These are phyloP conservation scores for Smallanthus sonchifolius DNA, from an alignment of 129 eudicot genomes.

Conservation along the genomic window DNA sequence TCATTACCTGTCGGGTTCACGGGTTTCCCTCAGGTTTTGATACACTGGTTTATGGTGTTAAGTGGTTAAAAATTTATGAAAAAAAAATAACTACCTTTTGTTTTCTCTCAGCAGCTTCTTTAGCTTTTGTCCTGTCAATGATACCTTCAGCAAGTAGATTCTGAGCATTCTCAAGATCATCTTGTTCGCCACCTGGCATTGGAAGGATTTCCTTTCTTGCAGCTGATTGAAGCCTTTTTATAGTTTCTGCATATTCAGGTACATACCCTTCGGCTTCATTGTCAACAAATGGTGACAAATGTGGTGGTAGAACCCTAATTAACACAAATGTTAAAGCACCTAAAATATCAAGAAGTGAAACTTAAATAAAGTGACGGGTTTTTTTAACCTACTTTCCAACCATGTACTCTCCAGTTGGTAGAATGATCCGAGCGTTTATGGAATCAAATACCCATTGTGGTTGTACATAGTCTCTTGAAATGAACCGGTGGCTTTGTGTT, in stretches of 20 bases:
- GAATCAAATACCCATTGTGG: constrained; percentile 92
- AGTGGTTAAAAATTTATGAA: not conserved
- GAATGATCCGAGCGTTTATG: constrained; percentile 67
- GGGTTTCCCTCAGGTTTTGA: too few relatives aligned
- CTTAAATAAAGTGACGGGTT: not conserved
- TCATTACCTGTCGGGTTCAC: too few relatives aligned
- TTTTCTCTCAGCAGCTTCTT: constrained; percentile 67
- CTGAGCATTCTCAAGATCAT: constrained; percentile 66
- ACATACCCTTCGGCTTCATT: constrained; percentile 81
- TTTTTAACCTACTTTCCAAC: constrained; percentile 64
- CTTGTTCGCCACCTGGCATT: constrained; percentile 73
- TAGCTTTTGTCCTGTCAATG: constrained; percentile 65
- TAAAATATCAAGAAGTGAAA: not conserved
- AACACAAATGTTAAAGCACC: not conserved
- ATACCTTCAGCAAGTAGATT: constrained; percentile 55
- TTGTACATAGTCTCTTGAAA: constrained; percentile 78
- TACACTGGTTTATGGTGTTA: not conserved
- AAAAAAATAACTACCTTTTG: constrained; percentile 40
- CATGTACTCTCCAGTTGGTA: constrained; percentile 71
- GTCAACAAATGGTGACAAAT: constrained; percentile 92
- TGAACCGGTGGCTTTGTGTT: constrained; percentile 57
- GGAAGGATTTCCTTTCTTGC: constrained; percentile 81
- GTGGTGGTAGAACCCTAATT: constrained; percentile 79
- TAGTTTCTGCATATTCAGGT: constrained; percentile 88
- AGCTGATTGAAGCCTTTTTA: constrained; percentile 80